Base-by-base conservation (phyloP, 1,284 basidiomycete species). In the Leccinum huronense region DNA sequence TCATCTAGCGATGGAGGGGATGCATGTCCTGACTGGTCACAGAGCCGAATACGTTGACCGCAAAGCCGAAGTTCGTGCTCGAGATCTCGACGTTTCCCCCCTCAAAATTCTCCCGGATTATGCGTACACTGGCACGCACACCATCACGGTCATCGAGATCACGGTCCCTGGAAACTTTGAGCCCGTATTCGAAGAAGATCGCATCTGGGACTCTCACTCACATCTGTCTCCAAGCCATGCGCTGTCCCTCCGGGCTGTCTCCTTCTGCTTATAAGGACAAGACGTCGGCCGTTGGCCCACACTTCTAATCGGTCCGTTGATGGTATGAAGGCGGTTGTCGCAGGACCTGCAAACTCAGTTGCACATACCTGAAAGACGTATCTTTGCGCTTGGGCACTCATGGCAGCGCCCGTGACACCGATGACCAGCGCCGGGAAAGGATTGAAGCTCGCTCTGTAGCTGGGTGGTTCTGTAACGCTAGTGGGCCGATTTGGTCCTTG, bases 401-500 rank as follows among this genome's bases (percentile, higher is more conserved):
- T 98, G 1, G 94, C 96, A 5, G 92, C 84, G 38, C 97, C 96
- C 3, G 96, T 97, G 45, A 97, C 87, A 54, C 94, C 95, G 65
- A 98, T 95, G 56, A 94, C 91, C 38, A 98, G 82, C 0, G 94
- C 94, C 2, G 95, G 95, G 81, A 98, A 94, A 0, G 95, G 95
- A 75, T 98, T 98, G 79, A 97, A 97, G 75, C 89, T 92, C 19
- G 83, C 87, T 30, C 80, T 76, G 76, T 97, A 96, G 64, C 86
- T 89, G 2, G 85, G 80, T 5, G 93, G 92, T 68, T 90, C 86
- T 1, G 80, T 76, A 3, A 88, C 75, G 59, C 76, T 78, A 16
- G 73, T 71, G 30, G 73, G 70, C 53, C 71, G 74, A 23, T 77
- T 72, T 9, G 76, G 65, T 13, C 77, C 77, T 7, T 84, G 62